phyloP scores from a whole-genome alignment of 192 early-diverging fungal species.

The Hyaloraphidium curvatum region DNA sequence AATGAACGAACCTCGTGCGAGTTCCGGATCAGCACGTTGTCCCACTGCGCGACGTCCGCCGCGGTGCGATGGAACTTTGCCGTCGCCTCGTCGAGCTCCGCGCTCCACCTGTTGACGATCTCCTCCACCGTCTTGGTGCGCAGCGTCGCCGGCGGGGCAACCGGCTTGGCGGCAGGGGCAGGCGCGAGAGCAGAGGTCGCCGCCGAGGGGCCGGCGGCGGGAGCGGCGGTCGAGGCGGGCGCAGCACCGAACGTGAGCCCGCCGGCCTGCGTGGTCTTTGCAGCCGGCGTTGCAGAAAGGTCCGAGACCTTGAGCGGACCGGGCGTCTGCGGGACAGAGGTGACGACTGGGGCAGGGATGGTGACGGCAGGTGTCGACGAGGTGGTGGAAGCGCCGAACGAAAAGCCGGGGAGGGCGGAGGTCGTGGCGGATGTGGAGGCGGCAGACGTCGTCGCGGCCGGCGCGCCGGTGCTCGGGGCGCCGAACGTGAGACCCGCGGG shows the following conservation, averaged over 20 bases:
- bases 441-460: background rate
- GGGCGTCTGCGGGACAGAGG: background rate
- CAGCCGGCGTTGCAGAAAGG: background rate
- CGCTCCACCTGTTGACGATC: conserved; percentile 76
- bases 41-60: conserved; percentile 63
- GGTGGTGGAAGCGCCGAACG: background rate
- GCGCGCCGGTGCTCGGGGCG: background rate
- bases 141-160: conserved; percentile 31
- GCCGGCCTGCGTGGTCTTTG: background rate
- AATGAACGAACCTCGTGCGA: background rate
- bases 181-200: conserved; percentile 17
- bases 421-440: background rate
- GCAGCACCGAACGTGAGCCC: no score
- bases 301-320: background rate
- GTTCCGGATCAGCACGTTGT: conserved; percentile 16
- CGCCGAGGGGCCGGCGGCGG: conserved; percentile 15
- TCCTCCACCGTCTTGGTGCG: conserved; percentile 81
- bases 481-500: background rate
- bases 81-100: conserved; percentile 55
- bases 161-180: conserved; percentile 1
- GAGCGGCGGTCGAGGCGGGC: conserved; percentile 18
- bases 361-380: background rate
- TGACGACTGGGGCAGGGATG: background rate
- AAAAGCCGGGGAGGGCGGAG: background rate
- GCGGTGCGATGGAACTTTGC: conserved; percentile 75